Conservation (phyloP, 179 eudicot genomes). For the Sideroxylon spinosum region DNA sequence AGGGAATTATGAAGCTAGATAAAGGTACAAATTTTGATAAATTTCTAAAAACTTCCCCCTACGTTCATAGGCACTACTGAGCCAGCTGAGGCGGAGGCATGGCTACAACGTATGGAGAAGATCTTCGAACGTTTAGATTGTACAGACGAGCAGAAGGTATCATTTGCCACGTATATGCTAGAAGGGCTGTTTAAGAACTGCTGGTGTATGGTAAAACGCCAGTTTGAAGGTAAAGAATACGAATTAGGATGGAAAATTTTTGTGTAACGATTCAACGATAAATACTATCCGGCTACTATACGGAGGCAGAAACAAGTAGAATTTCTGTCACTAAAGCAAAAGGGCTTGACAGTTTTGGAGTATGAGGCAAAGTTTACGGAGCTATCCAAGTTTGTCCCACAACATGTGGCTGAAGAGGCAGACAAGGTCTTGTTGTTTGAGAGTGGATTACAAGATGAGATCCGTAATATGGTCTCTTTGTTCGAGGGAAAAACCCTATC, state of each 20-base stretch:
- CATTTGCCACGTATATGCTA: not conserved
- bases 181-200: not conserved
- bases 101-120: too few relatives aligned
- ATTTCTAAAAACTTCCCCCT: not conserved
- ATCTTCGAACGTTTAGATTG: too few relatives aligned
- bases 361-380: not conserved
- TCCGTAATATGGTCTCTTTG: not conserved
- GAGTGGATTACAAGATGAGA: not conserved
- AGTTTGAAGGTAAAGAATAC: not conserved
- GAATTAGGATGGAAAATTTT: not conserved
- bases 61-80: too few relatives aligned
- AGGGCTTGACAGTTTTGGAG: not conserved
- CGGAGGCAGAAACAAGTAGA: not conserved
- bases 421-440: not conserved
- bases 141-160: too few relatives aligned
- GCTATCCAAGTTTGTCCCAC: not conserved
- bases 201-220: not conserved
- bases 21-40: not conserved
- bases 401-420: not conserved
- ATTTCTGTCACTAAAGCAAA: not conserved
- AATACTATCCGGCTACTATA: not conserved
- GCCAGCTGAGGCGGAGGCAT: too few relatives aligned
- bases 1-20: not conserved
- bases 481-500: not conserved
- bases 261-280: not conserved